Conservation (phyloP, 306 rosid genomes). For the Ammopiptanthus mongolicus region DNA sequence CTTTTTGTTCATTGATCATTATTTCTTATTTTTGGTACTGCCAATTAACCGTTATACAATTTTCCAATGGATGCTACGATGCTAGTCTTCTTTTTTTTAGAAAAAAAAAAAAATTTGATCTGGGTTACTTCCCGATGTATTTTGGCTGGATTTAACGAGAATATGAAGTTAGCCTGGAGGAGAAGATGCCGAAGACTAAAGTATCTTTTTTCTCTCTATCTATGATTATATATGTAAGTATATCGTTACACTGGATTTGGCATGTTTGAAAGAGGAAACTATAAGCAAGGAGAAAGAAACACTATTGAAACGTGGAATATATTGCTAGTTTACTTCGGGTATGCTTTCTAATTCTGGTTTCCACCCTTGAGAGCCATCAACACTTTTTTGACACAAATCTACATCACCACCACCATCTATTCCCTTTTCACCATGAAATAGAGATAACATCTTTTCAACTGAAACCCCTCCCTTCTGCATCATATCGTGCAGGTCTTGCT, state of each 20-base stretch:
- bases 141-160: not conserved
- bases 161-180: not conserved
- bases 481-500: conserved; percentile 61
- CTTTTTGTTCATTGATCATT: not conserved
- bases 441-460: conserved; percentile 45
- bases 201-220: not conserved
- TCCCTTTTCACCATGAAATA: conserved; percentile 24
- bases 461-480: conserved; percentile 53
- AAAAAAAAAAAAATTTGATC: too few species aligned
- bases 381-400: conserved; percentile 9
- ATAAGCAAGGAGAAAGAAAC: not conserved
- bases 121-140: not conserved
- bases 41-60: not conserved
- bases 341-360: conserved; percentile 73
- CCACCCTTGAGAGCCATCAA: conserved; percentile 39
- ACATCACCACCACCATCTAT: not conserved
- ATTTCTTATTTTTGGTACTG: not conserved
- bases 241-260: not conserved
- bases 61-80: not conserved
- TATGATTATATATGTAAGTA: not conserved
- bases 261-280: not conserved
- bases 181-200: conserved; percentile 8
- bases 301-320: not conserved
- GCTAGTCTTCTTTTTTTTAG: not conserved
- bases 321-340: conserved; percentile 65